phyloP scores from a whole-genome alignment of 139 green algal genomes.

The Nannochloris sp. region DNA sequence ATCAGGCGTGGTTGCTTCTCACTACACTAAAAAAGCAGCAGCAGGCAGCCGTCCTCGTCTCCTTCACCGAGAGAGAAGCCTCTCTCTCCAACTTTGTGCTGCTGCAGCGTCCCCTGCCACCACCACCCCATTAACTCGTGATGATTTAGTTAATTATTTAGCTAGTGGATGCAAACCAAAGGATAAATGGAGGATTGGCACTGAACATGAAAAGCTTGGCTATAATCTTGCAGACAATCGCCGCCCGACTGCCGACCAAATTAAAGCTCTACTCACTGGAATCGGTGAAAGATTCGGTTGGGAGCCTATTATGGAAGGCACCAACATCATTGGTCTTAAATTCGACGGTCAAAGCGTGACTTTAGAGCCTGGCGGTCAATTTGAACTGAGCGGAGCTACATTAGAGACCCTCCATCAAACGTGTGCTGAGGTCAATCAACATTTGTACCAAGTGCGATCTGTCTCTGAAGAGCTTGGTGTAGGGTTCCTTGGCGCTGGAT shows the following conservation, averaged over 20 bases:
- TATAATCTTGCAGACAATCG: conserved; percentile 61
- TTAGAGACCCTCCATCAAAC: conserved; percentile 88
- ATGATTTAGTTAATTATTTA: conserved; percentile 76
- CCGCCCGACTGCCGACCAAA: conserved; percentile 72
- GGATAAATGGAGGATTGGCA: conserved; percentile 87
- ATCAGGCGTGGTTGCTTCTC: too few relatives aligned
- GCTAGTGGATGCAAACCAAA: conserved; percentile 71
- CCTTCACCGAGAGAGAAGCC: background rate
- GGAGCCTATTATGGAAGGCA: conserved; percentile 81
- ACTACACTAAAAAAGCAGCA: too few relatives aligned
- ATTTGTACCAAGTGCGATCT: conserved; percentile 74
- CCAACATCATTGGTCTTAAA: conserved; percentile 74
- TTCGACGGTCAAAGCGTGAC: conserved; percentile 85
- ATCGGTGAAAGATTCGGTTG: conserved; percentile 75
- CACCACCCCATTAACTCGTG: conserved; percentile 41
- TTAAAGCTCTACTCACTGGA: conserved; percentile 64
- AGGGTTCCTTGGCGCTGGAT: conserved; percentile 73
- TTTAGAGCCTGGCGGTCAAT: conserved; percentile 95
- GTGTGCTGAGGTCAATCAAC: conserved; percentile 89
- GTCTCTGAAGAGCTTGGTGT: conserved; percentile 50
- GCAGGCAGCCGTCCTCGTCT: background rate
- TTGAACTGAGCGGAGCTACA: conserved; percentile 92
- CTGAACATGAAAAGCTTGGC: conserved; percentile 98
- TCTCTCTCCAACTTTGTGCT: background rate
- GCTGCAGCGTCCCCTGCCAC: background rate